These are phyloP conservation scores for Citrus trifoliata DNA, from an alignment of 345 rosid genomes.

Conservation along the genomic window DNA sequence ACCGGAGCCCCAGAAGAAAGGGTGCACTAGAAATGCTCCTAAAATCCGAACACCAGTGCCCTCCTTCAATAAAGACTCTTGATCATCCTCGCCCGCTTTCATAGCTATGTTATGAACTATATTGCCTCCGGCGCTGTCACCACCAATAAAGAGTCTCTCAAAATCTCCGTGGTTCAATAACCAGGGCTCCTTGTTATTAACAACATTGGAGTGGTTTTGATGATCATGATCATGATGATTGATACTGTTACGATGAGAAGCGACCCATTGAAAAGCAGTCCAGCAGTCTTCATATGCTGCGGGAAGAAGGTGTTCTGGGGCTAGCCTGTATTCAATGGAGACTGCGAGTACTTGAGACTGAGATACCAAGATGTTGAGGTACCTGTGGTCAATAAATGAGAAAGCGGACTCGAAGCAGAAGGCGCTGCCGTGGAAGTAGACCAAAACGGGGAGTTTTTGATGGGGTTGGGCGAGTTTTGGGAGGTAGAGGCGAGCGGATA, in stretches of 20 bases:
- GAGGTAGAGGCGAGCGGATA: conserved; percentile 30
- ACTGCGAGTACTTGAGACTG: conserved; percentile 24
- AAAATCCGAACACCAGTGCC: conserved; percentile 14
- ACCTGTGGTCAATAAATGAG: conserved; percentile 15
- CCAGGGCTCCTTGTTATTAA: conserved; percentile 12
- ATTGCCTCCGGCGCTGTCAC: conserved; percentile 34
- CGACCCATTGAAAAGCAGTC: conserved; percentile 38
- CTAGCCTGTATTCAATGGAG: conserved; percentile 40
- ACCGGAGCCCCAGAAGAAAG: conserved; percentile 35
- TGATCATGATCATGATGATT: not conserved
- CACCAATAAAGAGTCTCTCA: conserved; percentile 15
- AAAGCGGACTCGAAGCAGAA: conserved; percentile 34
- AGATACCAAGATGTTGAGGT: conserved; percentile 20
- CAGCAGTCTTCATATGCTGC: conserved; percentile 33
- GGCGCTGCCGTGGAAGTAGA: conserved; percentile 34
- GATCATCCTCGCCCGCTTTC: conserved; percentile 3
- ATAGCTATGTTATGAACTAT: conserved; percentile 22
- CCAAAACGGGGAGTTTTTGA: conserved; percentile 25
- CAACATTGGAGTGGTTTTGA: not conserved
- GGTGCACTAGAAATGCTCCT: conserved; percentile 24
- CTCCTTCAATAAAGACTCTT: conserved; percentile 1
- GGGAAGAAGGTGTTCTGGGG: conserved; percentile 36
- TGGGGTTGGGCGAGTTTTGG: conserved; percentile 17
- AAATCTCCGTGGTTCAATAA: conserved; percentile 17
- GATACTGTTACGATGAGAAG: conserved; percentile 10